phyloP scores from a whole-genome alignment of 352 stramenopile genomes.

The Pythium sp. region DNA sequence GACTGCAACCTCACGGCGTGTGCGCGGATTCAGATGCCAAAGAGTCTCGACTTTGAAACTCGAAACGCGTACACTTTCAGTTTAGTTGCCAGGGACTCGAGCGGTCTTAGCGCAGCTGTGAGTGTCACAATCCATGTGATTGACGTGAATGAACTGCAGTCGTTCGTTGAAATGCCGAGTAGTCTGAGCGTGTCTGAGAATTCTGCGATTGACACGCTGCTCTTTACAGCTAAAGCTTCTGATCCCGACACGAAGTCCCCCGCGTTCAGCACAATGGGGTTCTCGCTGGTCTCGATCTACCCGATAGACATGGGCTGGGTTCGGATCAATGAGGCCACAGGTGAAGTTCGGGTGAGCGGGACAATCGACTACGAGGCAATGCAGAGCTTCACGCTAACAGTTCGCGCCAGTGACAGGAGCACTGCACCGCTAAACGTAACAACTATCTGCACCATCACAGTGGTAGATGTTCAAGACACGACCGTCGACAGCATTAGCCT shows the following conservation, averaged over 20 bases:
- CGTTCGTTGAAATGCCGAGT: constrained; percentile 27
- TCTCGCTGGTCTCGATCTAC: constrained; percentile 27
- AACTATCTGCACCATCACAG: constrained; percentile 4
- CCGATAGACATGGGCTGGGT: constrained; percentile 31
- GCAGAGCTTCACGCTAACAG: constrained; percentile 37
- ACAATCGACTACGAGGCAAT: constrained; percentile 49
- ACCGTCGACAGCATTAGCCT: constrained; percentile 7
- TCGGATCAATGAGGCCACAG: constrained; percentile 28
- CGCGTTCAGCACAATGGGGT: constrained; percentile 34
- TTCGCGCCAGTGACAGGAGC: constrained; percentile 37
- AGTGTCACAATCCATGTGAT: constrained; percentile 35
- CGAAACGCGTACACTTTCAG: constrained; percentile 36
- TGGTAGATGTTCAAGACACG: constrained; percentile 8
- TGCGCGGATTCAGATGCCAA: constrained; percentile 34
- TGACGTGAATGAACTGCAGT: constrained; percentile 55
- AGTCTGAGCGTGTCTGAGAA: constrained; percentile 35
- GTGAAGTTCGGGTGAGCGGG: constrained; percentile 29
- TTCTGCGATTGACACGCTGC: constrained; percentile 15
- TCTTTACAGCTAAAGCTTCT: constrained; percentile 27
- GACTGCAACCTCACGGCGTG: constrained; percentile 34
- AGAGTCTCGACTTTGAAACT: constrained; percentile 40
- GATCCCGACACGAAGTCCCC: constrained; percentile 40
- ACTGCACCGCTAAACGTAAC: not conserved
- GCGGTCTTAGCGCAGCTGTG: constrained; percentile 20
- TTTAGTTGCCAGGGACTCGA: constrained; percentile 30